Conservation (phyloP, 495 filamentous ascomycete species). For the Haplographium delicatum region DNA sequence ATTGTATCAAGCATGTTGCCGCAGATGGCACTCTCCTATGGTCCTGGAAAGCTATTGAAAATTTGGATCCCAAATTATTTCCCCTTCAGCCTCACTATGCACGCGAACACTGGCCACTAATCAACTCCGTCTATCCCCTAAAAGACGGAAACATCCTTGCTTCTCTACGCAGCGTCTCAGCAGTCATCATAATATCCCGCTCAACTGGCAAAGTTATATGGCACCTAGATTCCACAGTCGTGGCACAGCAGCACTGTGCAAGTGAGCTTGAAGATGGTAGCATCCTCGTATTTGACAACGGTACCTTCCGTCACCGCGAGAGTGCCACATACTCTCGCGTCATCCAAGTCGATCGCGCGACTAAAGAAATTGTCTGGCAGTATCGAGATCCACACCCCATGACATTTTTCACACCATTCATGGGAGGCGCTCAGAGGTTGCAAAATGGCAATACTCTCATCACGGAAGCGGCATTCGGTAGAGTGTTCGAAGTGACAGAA, state of each 20-base stretch:
- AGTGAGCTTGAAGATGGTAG: conserved; percentile 34
- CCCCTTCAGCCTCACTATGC: conserved; percentile 36
- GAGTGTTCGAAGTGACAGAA: conserved; percentile 32
- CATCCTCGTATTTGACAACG: conserved; percentile 45
- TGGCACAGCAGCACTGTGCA: conserved; percentile 42
- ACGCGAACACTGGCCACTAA: conserved; percentile 42
- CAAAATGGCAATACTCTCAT: conserved; percentile 37
- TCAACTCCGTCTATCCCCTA: conserved; percentile 36
- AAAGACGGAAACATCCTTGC: conserved; percentile 39
- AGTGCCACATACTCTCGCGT: conserved; percentile 39
- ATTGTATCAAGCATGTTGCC: conserved; percentile 41
- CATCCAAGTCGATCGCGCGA: conserved; percentile 30
- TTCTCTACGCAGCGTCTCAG: conserved; percentile 36
- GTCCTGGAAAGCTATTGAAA: conserved; percentile 39
- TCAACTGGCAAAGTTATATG: conserved; percentile 36
- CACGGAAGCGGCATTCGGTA: conserved; percentile 35
- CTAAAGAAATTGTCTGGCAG: conserved; percentile 40
- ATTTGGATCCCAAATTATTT: conserved; percentile 32
- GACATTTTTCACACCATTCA: conserved; percentile 44
- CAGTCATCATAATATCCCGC: conserved; percentile 38
- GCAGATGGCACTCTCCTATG: conserved; percentile 31
- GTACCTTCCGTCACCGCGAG: conserved; percentile 35
- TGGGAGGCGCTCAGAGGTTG: conserved; percentile 42
- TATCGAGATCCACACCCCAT: conserved; percentile 38
- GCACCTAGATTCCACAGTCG: conserved; percentile 34